Conservation (phyloP, 1,139 yeast species). For the Nakaseomyces sp. region DNA sequence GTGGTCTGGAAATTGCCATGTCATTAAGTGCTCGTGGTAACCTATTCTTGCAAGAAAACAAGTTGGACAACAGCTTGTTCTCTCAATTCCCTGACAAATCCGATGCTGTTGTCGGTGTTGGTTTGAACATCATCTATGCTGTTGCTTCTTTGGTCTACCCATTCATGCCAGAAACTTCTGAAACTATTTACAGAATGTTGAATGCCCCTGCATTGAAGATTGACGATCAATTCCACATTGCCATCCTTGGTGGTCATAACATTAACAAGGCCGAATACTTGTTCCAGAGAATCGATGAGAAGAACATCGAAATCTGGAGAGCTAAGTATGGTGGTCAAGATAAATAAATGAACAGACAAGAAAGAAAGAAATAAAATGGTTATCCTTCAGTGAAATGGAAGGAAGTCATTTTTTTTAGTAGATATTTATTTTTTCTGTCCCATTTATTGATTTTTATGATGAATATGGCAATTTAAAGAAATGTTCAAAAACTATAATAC, state of each 20-base stretch:
- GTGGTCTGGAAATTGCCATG: conserved; percentile 88
- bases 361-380: too few species aligned
- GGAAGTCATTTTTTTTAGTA: too few species aligned
- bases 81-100: conserved; percentile 68
- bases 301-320: conserved; percentile 84
- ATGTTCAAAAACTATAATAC: too few species aligned
- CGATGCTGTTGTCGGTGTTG: conserved; percentile 89
- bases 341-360: conserved; percentile 17
- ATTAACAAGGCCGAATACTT: conserved; percentile 87
- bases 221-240: conserved; percentile 63
- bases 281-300: conserved; percentile 85
- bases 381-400: too few species aligned
- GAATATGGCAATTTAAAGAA: too few species aligned
- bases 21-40: conserved; percentile 87
- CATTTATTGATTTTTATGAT: background rate
- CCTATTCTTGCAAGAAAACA: conserved; percentile 89
- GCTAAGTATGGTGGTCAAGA: conserved; percentile 70
- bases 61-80: conserved; percentile 79
- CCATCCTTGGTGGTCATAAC: conserved; percentile 72
- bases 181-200: conserved; percentile 64
- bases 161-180: conserved; percentile 79
- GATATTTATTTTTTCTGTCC: background rate
- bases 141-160: conserved; percentile 76
- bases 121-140: conserved; percentile 77
- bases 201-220: conserved; percentile 75